A percentile compares a stretch with the other conserved stretches of the same genome.
These are phyloP conservation scores for Hypericum androsaemum DNA, from an alignment of 345 rosid species.

Conservation along the genomic window DNA sequence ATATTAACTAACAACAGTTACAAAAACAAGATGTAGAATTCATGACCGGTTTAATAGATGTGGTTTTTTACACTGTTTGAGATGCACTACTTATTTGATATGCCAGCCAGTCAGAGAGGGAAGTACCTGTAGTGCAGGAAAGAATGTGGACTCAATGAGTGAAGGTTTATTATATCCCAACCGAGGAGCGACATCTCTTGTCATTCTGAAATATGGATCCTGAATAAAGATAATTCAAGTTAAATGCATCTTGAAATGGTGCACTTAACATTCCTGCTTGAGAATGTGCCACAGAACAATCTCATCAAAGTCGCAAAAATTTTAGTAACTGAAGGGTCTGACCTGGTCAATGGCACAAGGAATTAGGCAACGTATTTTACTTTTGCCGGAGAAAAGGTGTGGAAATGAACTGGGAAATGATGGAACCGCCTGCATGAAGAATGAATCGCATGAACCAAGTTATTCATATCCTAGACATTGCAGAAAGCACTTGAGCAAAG, in stretches of 20 bases:
- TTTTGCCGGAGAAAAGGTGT: slow-evolving; percentile 64
- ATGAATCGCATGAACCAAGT: not conserved
- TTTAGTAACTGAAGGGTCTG: slow-evolving; percentile 3
- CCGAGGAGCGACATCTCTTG: slow-evolving; percentile 95
- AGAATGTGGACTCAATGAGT: slow-evolving; percentile 72
- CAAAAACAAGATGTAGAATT: too few species aligned
- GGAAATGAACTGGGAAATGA: slow-evolving; percentile 92
- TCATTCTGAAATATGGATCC: slow-evolving; percentile 99
- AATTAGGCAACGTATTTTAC: slow-evolving; percentile 73
- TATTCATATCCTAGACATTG: not conserved
- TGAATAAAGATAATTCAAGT: slow-evolving; percentile 20
- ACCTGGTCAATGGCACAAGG: slow-evolving; percentile 99
- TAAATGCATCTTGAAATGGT: too few species aligned
- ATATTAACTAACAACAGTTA: not conserved
- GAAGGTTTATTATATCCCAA: slow-evolving; percentile 91
- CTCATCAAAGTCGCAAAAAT: not conserved
- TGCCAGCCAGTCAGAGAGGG: too few species aligned
- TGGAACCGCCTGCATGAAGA: slow-evolving; percentile 67
- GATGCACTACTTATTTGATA: too few species aligned
- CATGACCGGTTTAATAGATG: too few species aligned
- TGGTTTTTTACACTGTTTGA: too few species aligned
- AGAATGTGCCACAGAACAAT: too few species aligned
- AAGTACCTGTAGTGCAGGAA: slow-evolving; percentile 73
- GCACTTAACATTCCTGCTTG: too few species aligned
- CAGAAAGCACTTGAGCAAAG: slow-evolving; percentile 1